Evolutionary conservation across 148 eudicot genomes (phyloP).

Genomic region (Rhododendron williamsianum): DNA sequence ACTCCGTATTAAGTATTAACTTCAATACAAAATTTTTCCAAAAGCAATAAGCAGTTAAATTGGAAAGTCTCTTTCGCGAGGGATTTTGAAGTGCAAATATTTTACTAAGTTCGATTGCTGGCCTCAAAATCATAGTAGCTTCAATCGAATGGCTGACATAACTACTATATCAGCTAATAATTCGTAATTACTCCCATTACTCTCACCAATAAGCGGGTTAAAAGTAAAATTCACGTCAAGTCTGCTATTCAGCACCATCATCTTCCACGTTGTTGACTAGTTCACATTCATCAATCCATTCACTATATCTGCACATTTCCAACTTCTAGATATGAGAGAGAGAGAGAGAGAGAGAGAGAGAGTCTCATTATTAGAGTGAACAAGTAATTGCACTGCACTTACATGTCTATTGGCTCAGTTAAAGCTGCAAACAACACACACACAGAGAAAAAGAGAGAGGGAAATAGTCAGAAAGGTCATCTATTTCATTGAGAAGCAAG

Average conservation of each 20-base stretch:
- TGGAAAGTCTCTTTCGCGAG: background rate
- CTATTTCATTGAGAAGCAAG: background rate
- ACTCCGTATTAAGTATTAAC: background rate
- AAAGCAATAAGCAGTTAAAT: background rate
- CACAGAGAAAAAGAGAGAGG: background rate
- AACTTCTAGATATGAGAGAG: background rate
- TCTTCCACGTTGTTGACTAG: conserved; percentile 64
- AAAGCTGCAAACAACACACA: conserved; percentile 48
- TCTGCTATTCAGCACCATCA: conserved; percentile 33
- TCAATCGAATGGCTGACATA: background rate
- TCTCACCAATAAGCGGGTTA: background rate
- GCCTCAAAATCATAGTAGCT: background rate
- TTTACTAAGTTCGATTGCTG: background rate
- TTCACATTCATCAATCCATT: conserved; percentile 93
- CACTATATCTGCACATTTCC: conserved; percentile 58
- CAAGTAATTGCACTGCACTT: conserved; percentile 21
- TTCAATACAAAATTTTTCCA: background rate
- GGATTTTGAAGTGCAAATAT: background rate
- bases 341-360: conserved; percentile 1
- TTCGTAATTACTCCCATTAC: background rate
- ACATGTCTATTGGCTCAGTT: conserved; percentile 91
- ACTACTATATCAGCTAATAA: background rate
- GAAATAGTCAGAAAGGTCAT: background rate
- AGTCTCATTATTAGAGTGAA: background rate
- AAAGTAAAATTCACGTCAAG: background rate